Base-by-base conservation (phyloP, 345 rosid species). In the Gossypium rotundifolium region DNA sequence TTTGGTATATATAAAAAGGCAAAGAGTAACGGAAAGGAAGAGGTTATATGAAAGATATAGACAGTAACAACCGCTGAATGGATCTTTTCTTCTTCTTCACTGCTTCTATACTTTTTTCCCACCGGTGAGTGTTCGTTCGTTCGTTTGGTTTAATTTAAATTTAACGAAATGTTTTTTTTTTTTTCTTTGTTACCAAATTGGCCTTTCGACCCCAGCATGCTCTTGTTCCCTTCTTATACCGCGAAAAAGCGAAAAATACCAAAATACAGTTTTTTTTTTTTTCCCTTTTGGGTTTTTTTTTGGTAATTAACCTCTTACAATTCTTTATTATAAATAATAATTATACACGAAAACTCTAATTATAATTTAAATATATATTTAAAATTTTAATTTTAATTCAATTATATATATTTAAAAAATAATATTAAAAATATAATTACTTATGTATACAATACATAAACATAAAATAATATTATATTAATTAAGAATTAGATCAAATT, bases 71-170 rank as follows among this genome's bases (percentile, higher is more conserved):
- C 72, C 54, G 62, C 59, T 61, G 40, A 33, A 80, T 74, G 79
- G 78, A 73, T 46, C 42, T 78, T 75, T 74, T 78, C 80, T 82
- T 84, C 42, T 57, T 45, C 81, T 70, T 80, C 81, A 71, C 81
- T 73, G 78, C 79, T 77, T 25, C 27, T 38, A 16, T 58, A 5
- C 40, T 13, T 57, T 22, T 27, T 62, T 62, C 7, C 53, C 4
- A 42, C 52, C 52, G 72, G 49, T 52, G 52, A 73, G 62, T 20
- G 7, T 54, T 40, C 38, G 38, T 6, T 33, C 40, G 40, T 5
- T 33, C 45, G 65, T 4, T 66, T 33, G 52, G 55, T 42, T 17
- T 62, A 17, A 53, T 65, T 61, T 27, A 58, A 23, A 62, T 60
- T 33, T 60, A 76, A 53, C n/a, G 4, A 66, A 6, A 53, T 11